A percentile compares a stretch with the other conserved stretches of the same genome.
Conservation (phyloP, 1,139 yeast species). For the Yamadazyma pseudoaaseri region DNA sequence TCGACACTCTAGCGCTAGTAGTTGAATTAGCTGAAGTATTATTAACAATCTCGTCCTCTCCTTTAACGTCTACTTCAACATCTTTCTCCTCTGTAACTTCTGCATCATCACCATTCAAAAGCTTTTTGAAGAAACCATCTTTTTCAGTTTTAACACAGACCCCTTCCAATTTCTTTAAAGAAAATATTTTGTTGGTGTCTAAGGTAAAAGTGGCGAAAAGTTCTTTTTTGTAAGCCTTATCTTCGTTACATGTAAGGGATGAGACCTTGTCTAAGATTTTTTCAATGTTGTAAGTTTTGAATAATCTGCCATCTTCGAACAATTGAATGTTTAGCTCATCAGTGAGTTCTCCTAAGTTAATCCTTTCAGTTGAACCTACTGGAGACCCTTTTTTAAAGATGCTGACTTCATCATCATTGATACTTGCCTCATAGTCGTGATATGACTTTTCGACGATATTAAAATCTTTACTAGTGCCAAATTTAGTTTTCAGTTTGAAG, state of each 20-base stretch:
- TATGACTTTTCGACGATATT: conserved; percentile 57
- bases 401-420: conserved; percentile 29
- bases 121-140: conserved; percentile 27
- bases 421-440: conserved; percentile 37
- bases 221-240: conserved; percentile 24
- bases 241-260: conserved; percentile 44
- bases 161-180: conserved; percentile 38
- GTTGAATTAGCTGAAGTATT: conserved; percentile 17
- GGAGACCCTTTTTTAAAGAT: conserved; percentile 46
- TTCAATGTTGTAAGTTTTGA: conserved; percentile 35
- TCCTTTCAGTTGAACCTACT: conserved; percentile 24
- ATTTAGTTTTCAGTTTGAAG: conserved; percentile 43
- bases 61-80: conserved; percentile 8
- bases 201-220: conserved; percentile 45
- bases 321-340: conserved; percentile 43
- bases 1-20: conserved; percentile 15
- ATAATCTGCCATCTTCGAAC: conserved; percentile 53
- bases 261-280: conserved; percentile 35
- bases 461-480: conserved; percentile 64
- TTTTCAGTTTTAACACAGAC: conserved; percentile 31
- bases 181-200: conserved; percentile 51
- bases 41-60: conserved; percentile 9
- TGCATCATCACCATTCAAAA: conserved; percentile 21
- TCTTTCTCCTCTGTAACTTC: conserved; percentile 15
- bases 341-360: conserved; percentile 33